These are phyloP conservation scores for Candida nonsorbophila DNA, from an alignment of 805 yeast genomes.

Conservation along the genomic window DNA sequence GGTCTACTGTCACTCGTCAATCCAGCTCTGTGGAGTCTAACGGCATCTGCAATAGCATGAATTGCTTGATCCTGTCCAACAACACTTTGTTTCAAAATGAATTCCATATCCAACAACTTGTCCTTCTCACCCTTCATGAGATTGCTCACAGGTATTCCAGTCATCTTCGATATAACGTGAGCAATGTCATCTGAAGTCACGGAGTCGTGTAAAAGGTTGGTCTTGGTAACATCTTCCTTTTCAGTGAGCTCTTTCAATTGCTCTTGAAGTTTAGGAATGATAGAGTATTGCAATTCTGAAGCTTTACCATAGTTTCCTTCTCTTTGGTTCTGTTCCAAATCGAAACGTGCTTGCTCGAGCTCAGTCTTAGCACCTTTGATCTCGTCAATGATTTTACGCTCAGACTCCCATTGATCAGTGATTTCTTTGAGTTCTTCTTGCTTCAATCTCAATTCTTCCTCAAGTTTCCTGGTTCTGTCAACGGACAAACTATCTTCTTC, in stretches of 20 bases:
- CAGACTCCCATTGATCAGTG: constrained; percentile 83
- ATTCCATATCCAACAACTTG: constrained; percentile 82
- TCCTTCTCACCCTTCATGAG: constrained; percentile 94
- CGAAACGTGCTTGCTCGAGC: constrained; percentile 78
- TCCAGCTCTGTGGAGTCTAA: constrained; percentile 94
- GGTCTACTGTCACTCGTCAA: constrained; percentile 92
- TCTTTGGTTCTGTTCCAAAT: constrained; percentile 77
- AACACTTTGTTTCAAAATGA: constrained; percentile 67
- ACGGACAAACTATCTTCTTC: constrained; percentile 82
- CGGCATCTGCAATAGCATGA: constrained; percentile 85
- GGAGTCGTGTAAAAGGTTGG: constrained; percentile 70
- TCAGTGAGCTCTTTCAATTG: constrained; percentile 46
- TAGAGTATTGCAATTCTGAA: constrained; percentile 82
- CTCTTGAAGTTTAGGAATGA: constrained; percentile 73
- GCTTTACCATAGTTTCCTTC: constrained; percentile 84
- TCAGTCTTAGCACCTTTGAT: constrained; percentile 77
- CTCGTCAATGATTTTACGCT: constrained; percentile 67
- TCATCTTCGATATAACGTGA: constrained; percentile 84
- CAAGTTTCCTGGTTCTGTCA: constrained; percentile 72
- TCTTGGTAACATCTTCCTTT: constrained; percentile 22
- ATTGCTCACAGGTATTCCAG: constrained; percentile 91
- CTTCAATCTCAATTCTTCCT: constrained; percentile 59
- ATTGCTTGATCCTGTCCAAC: constrained; percentile 97
- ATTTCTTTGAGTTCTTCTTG: constrained; percentile 62
- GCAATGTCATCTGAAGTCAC: constrained; percentile 95